Evolutionary conservation across 345 rosid genomes (phyloP).

Genomic region (Lepidium africanum): DNA sequence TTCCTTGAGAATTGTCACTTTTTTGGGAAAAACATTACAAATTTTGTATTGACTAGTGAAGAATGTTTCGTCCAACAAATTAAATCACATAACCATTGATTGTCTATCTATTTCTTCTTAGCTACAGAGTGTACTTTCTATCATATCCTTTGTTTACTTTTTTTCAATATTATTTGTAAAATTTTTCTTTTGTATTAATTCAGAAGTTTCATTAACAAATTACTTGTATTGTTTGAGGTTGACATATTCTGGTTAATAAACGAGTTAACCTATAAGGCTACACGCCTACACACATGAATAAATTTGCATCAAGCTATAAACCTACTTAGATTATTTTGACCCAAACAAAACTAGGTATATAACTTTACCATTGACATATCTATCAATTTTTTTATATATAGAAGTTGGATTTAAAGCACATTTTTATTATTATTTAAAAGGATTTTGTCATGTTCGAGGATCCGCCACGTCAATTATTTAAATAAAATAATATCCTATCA

Average conservation of each 20-base stretch:
- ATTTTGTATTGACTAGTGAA: no score
- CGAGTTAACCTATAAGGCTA: neutral
- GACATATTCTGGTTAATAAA: neutral
- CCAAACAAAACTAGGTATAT: neutral
- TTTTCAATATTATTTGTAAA: neutral
- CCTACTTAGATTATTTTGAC: neutral
- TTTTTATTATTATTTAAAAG: neutral
- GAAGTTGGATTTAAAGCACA: neutral
- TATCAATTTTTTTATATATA: neutral
- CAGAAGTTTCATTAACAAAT: neutral
- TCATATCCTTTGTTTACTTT: neutral
- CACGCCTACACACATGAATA: neutral
- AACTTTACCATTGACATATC: neutral
- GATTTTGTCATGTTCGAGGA: constrained; percentile 22
- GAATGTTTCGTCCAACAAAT: no score
- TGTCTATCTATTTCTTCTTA: no score
- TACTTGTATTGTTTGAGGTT: neutral
- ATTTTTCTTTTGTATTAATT: neutral
- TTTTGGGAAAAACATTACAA: no score
- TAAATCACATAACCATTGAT: no score
- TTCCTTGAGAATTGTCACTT: no score
- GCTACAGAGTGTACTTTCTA: no score
- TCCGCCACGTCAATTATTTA: neutral
- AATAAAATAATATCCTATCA: constrained; percentile 10
- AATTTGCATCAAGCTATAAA: neutral